A percentile compares a stretch with the other conserved stretches of the same genome.
Evolutionary conservation across 768 basidiomycete genomes (phyloP).

Genomic region (Coprinopsis marcescibilis): DNA sequence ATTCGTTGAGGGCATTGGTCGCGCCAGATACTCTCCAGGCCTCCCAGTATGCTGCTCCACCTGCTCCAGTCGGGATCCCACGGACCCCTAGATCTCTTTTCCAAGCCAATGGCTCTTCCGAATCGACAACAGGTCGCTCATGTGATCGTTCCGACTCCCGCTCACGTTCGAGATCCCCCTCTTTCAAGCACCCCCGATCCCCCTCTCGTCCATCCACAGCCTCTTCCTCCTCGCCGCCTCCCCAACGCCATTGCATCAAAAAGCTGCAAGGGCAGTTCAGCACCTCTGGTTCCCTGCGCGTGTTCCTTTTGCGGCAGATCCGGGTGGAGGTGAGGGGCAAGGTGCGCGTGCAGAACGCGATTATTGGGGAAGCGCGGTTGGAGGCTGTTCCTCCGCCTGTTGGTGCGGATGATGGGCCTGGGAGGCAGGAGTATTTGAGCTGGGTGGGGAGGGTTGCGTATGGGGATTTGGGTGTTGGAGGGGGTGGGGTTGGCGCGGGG

Average conservation of each 20-base stretch:
- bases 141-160: too few species aligned
- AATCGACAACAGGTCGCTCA: too few species aligned
- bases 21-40: slow-evolving; percentile 20
- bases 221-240: slow-evolving; percentile 18
- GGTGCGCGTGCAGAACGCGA: slow-evolving; percentile 31
- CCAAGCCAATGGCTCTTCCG: too few species aligned
- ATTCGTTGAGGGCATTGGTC: slow-evolving; percentile 44
- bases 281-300: slow-evolving; percentile 26
- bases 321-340: slow-evolving; percentile 28
- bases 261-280: slow-evolving; percentile 3
- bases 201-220: slow-evolving; percentile 7
- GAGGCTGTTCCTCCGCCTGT: slow-evolving; percentile 31
- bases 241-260: slow-evolving; percentile 2
- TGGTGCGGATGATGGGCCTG: slow-evolving; percentile 18
- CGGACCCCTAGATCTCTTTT: too few species aligned
- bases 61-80: too few species aligned
- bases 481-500: not conserved
- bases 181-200: slow-evolving; percentile 12
- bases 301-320: slow-evolving; percentile 50
- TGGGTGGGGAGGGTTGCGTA: slow-evolving; percentile 61
- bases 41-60: too few species aligned
- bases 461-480: not conserved
- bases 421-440: slow-evolving; percentile 26
- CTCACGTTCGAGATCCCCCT: too few species aligned
- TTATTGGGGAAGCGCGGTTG: slow-evolving; percentile 46